Evolutionary conservation across 1,139 yeast genomes (phyloP).

Genomic region (Taphrina flavorubra): DNA sequence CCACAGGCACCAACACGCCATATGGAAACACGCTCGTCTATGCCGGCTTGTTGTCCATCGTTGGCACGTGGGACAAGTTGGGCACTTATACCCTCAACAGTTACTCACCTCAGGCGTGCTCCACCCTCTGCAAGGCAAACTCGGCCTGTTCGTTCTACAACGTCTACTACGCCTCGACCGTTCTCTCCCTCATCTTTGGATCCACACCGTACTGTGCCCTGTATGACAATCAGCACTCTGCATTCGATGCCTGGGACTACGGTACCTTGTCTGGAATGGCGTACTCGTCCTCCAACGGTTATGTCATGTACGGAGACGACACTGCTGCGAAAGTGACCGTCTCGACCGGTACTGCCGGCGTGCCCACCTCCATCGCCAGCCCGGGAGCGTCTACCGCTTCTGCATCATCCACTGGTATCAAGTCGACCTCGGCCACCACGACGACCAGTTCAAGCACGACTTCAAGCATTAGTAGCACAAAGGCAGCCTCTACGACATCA

Average conservation of each 20-base stretch:
- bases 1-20: constrained; percentile 30
- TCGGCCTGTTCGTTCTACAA: constrained; percentile 24
- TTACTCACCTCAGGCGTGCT: constrained; percentile 19
- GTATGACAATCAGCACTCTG: constrained; percentile 13
- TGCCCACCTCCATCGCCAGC: constrained; percentile 6
- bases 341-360: constrained; percentile 7
- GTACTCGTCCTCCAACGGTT: constrained; percentile 15
- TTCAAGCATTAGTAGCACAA: neutral
- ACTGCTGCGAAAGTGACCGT: constrained; percentile 20
- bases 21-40: constrained; percentile 15
- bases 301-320: constrained; percentile 18
- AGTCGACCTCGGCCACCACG: constrained; percentile 9
- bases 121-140: constrained; percentile 10
- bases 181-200: neutral
- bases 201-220: constrained; percentile 19
- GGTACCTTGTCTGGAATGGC: neutral
- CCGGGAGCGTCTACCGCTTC: neutral
- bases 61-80: constrained; percentile 4
- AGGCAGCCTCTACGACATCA: constrained; percentile 17
- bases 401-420: neutral
- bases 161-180: constrained; percentile 9
- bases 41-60: neutral
- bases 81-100: constrained; percentile 3
- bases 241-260: neutral
- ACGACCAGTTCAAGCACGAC: neutral